These are phyloP conservation scores for Vicia faba DNA, from an alignment of 306 rosid species.

Conservation along the genomic window DNA sequence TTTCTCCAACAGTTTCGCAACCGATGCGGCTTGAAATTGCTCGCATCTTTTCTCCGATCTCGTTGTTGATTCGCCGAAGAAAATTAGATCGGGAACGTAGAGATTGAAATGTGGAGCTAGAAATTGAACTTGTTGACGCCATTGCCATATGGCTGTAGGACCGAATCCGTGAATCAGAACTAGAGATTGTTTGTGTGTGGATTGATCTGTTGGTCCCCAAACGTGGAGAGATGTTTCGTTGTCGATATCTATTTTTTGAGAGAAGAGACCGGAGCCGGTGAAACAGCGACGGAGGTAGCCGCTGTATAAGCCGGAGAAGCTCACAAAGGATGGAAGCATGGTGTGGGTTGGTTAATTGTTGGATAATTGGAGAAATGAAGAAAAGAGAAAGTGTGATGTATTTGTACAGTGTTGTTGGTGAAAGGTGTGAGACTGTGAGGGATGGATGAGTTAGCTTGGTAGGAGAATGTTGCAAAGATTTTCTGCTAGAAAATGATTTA, in stretches of 20 bases:
- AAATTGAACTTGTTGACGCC: conserved; percentile 80
- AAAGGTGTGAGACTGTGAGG: background rate
- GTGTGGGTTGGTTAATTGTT: background rate
- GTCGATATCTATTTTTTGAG: conserved; percentile 49
- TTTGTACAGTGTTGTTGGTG: background rate
- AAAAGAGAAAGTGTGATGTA: background rate
- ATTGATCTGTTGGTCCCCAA: conserved; percentile 59
- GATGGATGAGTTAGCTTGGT: background rate
- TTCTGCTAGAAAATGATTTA: too few species aligned
- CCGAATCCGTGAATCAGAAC: conserved; percentile 89
- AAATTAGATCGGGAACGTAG: conserved; percentile 78
- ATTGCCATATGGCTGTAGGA: conserved; percentile 76
- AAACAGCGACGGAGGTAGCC: conserved; percentile 74
- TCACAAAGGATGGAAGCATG: conserved; percentile 67
- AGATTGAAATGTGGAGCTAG: conserved; percentile 59
- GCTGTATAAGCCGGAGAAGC: conserved; percentile 54
- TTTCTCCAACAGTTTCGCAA: conserved; percentile 64
- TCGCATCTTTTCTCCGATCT: conserved; percentile 59
- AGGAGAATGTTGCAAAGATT: background rate
- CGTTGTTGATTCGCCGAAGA: conserved; percentile 77
- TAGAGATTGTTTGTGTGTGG: conserved; percentile 45
- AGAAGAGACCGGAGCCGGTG: conserved; percentile 61
- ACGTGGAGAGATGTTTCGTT: conserved; percentile 61
- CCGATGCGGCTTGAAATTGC: conserved; percentile 62
- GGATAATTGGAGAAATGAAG: background rate